Base-by-base conservation (phyloP, 805 yeast genomes). In the Vanderwaltozyma tropicalis region DNA sequence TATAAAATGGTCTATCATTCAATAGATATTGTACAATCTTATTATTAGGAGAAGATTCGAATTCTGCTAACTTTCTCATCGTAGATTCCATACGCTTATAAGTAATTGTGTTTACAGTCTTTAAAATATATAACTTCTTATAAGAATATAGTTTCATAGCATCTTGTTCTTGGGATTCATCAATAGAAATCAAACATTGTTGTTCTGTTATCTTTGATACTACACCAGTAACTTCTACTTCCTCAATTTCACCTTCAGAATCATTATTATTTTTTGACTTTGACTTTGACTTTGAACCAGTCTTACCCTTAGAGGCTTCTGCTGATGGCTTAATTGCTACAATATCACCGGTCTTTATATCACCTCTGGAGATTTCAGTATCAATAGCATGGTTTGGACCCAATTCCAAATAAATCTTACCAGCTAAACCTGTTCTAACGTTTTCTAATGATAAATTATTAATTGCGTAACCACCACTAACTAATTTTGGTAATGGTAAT, bases 51-150 rank as follows among this genome's bases (percentile, higher is more conserved):
- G 64, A 46, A 2, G 61, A 47, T 9, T 62, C 59, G 15, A 77
- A 45, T 41, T 76, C 83, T 10, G 64, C 61, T 24, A 86, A 61
- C 46, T 78, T 80, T 22, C 78, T 68, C 76, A 86, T 66, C 1
- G 92, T 76, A 11, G 80, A 75, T 38, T 76, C 75, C 94, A 87
- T 85, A 44, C 94, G 57, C 49, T 78, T 78, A 53, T 80, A 79
- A 0, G 92, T 80, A 19, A 80, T 66, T 13, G 82, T 78, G 57
- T 83, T 81, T 22, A 77, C 57, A 2, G 69, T 55, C 43, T 68
- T 68, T 3, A 66, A 54, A 12, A 88, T 44, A 33, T 48, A 46
- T 16, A 58, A 40, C 14, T 52, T 47, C 16, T 45, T 41, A 20
- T 25, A 43, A 4, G 52, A 41, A 28, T 48, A 66, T 8, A 80